phyloP scores from a whole-genome alignment of 2,329 filamentous ascomycete genomes.

The Oidium heveae region DNA sequence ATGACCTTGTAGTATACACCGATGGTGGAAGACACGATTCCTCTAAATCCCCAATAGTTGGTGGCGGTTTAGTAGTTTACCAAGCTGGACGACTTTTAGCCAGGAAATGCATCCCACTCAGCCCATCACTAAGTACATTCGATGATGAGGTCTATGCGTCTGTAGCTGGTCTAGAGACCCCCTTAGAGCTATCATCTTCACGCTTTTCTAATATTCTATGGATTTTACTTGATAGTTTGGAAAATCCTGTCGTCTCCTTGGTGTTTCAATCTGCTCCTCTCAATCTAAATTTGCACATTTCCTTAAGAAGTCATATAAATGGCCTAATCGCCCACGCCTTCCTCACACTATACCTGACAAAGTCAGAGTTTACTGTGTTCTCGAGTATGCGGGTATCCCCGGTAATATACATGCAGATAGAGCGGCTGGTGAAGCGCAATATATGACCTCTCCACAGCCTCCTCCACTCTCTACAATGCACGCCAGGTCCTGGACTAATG shows the following conservation, averaged over 20 bases:
- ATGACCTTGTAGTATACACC: no score
- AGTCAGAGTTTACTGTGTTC: background rate
- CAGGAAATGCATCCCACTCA: no score
- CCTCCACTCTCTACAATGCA: no score
- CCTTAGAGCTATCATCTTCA: background rate
- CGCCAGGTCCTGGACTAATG: background rate
- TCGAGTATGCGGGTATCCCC: background rate
- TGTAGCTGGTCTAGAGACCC: no score
- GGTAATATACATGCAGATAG: no score
- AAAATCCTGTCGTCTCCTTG: background rate
- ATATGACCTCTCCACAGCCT: no score
- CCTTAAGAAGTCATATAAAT: background rate
- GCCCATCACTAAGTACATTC: no score
- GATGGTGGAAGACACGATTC: background rate
- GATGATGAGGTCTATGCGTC: no score
- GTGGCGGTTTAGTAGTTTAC: background rate
- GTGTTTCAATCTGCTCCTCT: background rate
- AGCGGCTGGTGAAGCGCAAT: no score
- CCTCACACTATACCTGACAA: background rate
- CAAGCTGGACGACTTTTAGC: no score
- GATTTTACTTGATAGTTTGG: background rate
- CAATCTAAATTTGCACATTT: background rate
- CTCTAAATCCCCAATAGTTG: background rate
- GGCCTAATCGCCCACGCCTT: background rate
- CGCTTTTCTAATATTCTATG: background rate